A percentile compares a stretch with the other conserved stretches of the same genome.
Conservation (phyloP, 1,284 basidiomycete genomes). For the Termitomyces sp. region DNA sequence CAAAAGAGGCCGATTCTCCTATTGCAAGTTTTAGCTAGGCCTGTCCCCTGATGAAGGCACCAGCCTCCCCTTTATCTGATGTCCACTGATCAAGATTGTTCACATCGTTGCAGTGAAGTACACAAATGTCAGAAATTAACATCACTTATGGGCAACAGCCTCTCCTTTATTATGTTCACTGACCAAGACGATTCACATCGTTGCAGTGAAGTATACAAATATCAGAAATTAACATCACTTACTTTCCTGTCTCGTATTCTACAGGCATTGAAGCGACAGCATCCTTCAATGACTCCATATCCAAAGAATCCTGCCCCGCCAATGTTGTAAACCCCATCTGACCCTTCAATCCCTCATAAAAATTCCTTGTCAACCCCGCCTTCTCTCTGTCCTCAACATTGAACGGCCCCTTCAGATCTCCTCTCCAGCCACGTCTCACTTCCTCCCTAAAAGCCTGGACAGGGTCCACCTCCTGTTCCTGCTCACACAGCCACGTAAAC, state of each 20-base stretch:
- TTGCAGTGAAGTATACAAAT: neutral
- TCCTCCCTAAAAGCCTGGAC: constrained; percentile 71
- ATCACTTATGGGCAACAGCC: neutral
- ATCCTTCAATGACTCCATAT: constrained; percentile 12
- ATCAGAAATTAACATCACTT: neutral
- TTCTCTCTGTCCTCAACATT: constrained; percentile 72
- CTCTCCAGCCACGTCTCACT: constrained; percentile 71
- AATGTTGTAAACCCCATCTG: constrained; percentile 35
- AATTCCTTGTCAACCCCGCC: constrained; percentile 69
- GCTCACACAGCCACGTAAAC: constrained; percentile 77
- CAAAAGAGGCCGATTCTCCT: neutral
- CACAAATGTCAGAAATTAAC: neutral
- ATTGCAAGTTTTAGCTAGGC: neutral
- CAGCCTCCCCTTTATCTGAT: neutral
- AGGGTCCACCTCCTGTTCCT: constrained; percentile 56
- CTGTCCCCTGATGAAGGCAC: neutral
- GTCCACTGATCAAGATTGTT: neutral
- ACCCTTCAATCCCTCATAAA: constrained; percentile 69
- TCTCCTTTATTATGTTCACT: neutral
- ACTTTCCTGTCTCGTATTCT: constrained; percentile 16
- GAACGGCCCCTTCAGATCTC: constrained; percentile 83
- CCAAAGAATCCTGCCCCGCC: neutral
- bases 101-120: neutral
- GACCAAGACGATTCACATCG: neutral
- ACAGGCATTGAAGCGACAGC: constrained; percentile 19